These are phyloP conservation scores for Amorphotheca resinae DNA, from an alignment of 495 filamentous ascomycete genomes.

Conservation along the genomic window DNA sequence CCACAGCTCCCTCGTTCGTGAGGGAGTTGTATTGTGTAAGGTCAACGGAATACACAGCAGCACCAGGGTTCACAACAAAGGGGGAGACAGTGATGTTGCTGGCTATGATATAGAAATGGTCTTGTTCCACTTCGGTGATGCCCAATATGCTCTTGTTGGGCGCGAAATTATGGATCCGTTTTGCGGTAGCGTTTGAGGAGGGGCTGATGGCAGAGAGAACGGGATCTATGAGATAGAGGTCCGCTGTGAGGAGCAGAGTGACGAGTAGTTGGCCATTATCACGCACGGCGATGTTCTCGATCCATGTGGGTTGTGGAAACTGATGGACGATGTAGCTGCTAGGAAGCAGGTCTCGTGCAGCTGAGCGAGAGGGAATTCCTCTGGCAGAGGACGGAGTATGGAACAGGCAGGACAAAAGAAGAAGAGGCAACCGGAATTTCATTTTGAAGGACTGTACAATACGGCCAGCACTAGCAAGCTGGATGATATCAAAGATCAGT, in stretches of 20 bases:
- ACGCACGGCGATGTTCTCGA: slow-evolving; percentile 28
- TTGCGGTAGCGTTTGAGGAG: slow-evolving; percentile 8
- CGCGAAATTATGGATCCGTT: slow-evolving; percentile 15
- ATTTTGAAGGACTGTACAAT: too few species aligned
- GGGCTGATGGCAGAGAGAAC: slow-evolving; percentile 6
- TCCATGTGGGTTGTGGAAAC: slow-evolving; percentile 28
- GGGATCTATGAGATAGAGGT: slow-evolving; percentile 32
- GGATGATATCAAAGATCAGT: too few species aligned
- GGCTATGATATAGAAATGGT: slow-evolving; percentile 22
- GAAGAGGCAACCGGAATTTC: too few species aligned
- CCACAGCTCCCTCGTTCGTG: background rate
- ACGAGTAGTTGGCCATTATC: slow-evolving; percentile 26
- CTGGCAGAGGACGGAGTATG: background rate
- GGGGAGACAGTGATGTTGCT: slow-evolving; percentile 14
- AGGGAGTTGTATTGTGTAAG: background rate
- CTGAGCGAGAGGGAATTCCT: background rate
- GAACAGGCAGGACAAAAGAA: too few species aligned
- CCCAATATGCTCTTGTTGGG: slow-evolving; percentile 20
- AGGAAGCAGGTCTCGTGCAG: background rate
- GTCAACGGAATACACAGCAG: slow-evolving; percentile 6
- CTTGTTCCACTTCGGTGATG: slow-evolving; percentile 22
- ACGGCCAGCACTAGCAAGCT: too few species aligned
- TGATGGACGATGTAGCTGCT: slow-evolving; percentile 12
- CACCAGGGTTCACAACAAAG: background rate
- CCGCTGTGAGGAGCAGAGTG: slow-evolving; percentile 26